Evolutionary conservation across 1,139 yeast species (phyloP).

Genomic region (Dujonia santamariae): DNA sequence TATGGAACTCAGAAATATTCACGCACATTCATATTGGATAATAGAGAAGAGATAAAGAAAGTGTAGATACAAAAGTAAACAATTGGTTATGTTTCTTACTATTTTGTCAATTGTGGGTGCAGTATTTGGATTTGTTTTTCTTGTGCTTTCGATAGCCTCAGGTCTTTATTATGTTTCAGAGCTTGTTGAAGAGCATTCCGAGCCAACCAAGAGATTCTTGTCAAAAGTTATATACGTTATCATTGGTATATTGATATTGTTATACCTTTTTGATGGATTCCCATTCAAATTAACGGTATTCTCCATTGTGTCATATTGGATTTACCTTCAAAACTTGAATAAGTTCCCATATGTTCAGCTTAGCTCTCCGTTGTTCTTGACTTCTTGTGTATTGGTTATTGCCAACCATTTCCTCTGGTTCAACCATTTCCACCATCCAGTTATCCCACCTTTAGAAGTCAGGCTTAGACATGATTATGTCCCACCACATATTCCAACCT

Average conservation of each 20-base stretch:
- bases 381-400: constrained; percentile 71
- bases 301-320: constrained; percentile 65
- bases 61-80: too few species aligned
- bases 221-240: constrained; percentile 59
- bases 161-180: constrained; percentile 91
- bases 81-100: constrained; percentile 35
- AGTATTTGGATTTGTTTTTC: constrained; percentile 68
- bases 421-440: constrained; percentile 71
- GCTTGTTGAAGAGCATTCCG: constrained; percentile 89
- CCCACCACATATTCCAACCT: constrained; percentile 74
- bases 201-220: constrained; percentile 72
- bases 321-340: constrained; percentile 73
- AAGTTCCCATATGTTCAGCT: constrained; percentile 83
- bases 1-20: too few species aligned
- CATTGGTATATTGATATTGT: constrained; percentile 49
- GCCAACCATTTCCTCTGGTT: constrained; percentile 90
- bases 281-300: constrained; percentile 66
- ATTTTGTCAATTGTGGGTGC: constrained; percentile 64
- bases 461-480: constrained; percentile 55
- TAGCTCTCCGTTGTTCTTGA: constrained; percentile 65
- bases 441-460: constrained; percentile 54
- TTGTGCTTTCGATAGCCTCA: constrained; percentile 64
- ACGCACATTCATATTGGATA: too few species aligned
- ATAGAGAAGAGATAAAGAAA: too few species aligned
- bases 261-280: constrained; percentile 72